These are phyloP conservation scores for Suhomyces sp. DNA, from an alignment of 805 yeast species.

Conservation along the genomic window DNA sequence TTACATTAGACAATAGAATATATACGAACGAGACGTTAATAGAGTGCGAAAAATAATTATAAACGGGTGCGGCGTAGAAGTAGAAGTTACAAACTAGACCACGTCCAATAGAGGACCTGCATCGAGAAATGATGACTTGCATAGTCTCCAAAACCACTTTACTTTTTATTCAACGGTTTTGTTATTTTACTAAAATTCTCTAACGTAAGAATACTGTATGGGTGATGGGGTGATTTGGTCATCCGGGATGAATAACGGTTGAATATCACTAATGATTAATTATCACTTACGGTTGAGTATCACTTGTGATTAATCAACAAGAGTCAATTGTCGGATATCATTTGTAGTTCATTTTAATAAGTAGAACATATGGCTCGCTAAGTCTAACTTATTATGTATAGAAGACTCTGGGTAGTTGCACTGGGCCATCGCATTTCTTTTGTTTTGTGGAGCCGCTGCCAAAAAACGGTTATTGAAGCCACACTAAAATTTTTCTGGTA, in stretches of 20 bases:
- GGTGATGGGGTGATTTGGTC: no score
- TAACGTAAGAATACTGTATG: not conserved
- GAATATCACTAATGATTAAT: no score
- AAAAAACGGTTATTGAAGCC: not conserved
- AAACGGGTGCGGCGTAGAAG: not conserved
- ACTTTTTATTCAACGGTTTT: not conserved
- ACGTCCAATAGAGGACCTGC: no score
- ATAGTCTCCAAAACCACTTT: not conserved
- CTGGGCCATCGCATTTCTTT: slow-evolving; percentile 1
- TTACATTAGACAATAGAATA: not conserved
- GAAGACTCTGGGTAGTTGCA: not conserved
- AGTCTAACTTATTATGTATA: not conserved
- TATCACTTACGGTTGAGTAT: no score
- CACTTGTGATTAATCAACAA: no score
- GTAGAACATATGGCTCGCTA: not conserved
- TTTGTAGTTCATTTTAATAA: not conserved
- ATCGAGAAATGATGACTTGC: not conserved
- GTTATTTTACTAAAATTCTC: not conserved
- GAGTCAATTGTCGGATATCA: no score
- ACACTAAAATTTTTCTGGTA: not conserved
- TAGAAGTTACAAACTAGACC: not conserved
- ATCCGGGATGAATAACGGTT: no score
- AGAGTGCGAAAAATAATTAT: not conserved
- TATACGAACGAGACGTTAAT: not conserved
- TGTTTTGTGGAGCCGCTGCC: not conserved